Conservation (phyloP, 2,329 filamentous ascomycete genomes). For the Teratosphaeria nubilosa region DNA sequence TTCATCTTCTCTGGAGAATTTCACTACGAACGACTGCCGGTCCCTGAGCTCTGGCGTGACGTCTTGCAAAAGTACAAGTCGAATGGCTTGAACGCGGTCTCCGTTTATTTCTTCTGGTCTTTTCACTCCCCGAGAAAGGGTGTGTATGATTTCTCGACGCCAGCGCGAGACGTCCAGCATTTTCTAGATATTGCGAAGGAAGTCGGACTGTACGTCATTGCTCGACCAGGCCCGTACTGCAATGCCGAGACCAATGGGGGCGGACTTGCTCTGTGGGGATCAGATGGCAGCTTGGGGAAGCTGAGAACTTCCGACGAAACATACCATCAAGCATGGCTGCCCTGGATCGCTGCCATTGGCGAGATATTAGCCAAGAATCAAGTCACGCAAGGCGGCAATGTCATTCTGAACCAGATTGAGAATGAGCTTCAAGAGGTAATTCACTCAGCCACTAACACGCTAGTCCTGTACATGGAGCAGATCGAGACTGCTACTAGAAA, state of each 20-base stretch:
- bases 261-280: constrained; percentile 53
- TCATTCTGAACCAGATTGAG: constrained; percentile 48
- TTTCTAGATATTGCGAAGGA: constrained; percentile 32
- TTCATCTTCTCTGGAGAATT: constrained; percentile 47
- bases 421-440: constrained; percentile 42
- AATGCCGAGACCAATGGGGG: constrained; percentile 54
- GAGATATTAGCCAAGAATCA: constrained; percentile 43
- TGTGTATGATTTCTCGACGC: constrained; percentile 40
- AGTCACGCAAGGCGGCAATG: constrained; percentile 45
- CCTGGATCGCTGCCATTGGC: constrained; percentile 37
- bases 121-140: constrained; percentile 16
- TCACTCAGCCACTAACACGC: constrained; percentile 35
- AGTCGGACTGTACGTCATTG: constrained; percentile 46
- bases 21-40: constrained; percentile 44
- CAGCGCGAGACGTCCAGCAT: constrained; percentile 40
- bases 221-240: constrained; percentile 50
- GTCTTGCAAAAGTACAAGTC: constrained; percentile 43
- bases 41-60: constrained; percentile 42
- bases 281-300: constrained; percentile 48
- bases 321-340: constrained; percentile 41
- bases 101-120: constrained; percentile 20
- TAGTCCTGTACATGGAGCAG: constrained; percentile 47
- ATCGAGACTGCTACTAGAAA: constrained; percentile 45
- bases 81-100: constrained; percentile 11
- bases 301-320: constrained; percentile 40